Evolutionary conservation across 2,329 filamentous ascomycete genomes (phyloP).

Genomic region (Alternaria conjuncta): DNA sequence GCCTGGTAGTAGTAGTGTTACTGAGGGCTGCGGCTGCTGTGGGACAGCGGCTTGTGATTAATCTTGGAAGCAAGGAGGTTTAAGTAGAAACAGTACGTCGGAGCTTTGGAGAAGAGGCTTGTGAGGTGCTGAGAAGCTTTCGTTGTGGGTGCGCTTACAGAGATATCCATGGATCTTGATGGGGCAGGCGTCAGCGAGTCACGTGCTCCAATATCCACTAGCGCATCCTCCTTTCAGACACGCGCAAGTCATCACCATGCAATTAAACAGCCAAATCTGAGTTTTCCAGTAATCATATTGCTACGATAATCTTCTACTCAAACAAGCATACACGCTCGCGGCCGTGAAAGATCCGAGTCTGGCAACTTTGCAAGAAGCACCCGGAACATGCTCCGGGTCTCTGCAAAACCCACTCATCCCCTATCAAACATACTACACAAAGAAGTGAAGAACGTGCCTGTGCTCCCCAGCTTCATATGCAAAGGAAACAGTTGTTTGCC

Average conservation of each 20-base stretch:
- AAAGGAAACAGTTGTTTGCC: conserved; percentile 4
- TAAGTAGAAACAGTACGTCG: not conserved
- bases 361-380: not conserved
- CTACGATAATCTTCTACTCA: conserved; percentile 10
- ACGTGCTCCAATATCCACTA: not conserved
- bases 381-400: conserved; percentile 3
- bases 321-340: conserved; percentile 10
- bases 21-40: not conserved
- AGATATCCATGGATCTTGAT: not conserved
- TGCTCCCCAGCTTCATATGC: not conserved
- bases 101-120: not conserved
- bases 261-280: not conserved
- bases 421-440: conserved; percentile 21
- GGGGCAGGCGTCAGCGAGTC: not conserved
- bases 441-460: conserved; percentile 22
- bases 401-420: not conserved
- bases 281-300: conserved; percentile 12
- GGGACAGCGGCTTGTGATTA: not conserved
- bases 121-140: not conserved
- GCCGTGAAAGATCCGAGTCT: conserved; percentile 4
- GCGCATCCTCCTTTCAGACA: not conserved
- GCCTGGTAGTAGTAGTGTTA: not conserved
- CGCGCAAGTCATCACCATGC: not conserved
- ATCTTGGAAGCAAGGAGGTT: not conserved
- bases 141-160: not conserved